Base-by-base conservation (phyloP, 352 stramenopile species). In the Stephanocyclus meneghinianus region DNA sequence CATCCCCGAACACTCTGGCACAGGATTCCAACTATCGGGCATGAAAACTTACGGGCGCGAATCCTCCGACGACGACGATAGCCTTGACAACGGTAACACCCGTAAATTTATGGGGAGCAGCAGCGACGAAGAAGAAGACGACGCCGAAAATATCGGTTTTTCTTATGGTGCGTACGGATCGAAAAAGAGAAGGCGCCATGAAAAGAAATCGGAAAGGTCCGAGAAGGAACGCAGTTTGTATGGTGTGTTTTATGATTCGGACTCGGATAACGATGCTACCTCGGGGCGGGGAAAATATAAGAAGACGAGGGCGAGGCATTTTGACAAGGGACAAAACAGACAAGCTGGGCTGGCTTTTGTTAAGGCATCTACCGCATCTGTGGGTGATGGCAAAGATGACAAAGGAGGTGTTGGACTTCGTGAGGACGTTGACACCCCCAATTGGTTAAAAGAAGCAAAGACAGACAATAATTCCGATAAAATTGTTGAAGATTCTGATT, bases 211-310 rank as follows among this genome's bases (percentile, higher is more conserved):
- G 21, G 21, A 26, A 26, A 26, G 21, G 21, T 70, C 74, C 9
- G 76, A 71, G 13, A 84, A 84, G 37, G 71, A 81, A 47, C 15
- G 59, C 10, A 74, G 64, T 60, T 64, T 84, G 6, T 84, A 84
- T 18, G 77, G 77, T 15, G 71, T 78, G 21, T 84, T 84, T 51
- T 76, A 73, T 40, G 77, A 81, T 62, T 84, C 77, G 2, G 56
- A 62, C n/a, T 61, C 74, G n/a, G 77, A 81, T 1, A 45, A 71
- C 16, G 76, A 69, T 18, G 61, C 21, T 26, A 26, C 21, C 21
- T 26, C 21, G 21, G 21, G 21, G 21, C 21, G 60, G 29, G 5
- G 50, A 5, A 4, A 13, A 15, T 10, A 32, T 40, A 67, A 66
- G 15, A 76, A 57, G 26, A 59, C 40, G 7, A 57, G 44, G 6